Evolutionary conservation across 331 rosid genomes (phyloP).

Genomic region (Pyrus hybrid): DNA sequence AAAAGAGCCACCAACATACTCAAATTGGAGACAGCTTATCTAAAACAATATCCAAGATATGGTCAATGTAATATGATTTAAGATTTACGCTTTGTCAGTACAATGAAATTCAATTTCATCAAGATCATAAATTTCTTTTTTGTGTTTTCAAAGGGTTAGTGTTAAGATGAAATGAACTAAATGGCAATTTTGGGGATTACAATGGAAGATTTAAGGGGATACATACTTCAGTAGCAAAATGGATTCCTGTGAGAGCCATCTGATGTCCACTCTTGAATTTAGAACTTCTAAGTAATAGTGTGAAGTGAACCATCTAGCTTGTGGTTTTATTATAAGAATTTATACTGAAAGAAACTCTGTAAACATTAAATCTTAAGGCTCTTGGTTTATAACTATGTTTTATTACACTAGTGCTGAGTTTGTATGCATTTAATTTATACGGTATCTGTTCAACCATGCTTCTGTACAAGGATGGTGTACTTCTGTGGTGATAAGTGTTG

Average conservation of each 20-base stretch:
- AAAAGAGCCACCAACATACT: background rate
- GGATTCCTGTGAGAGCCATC: background rate
- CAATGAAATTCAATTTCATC: background rate
- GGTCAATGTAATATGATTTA: background rate
- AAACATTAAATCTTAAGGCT: background rate
- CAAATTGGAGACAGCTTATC: background rate
- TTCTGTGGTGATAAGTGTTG: background rate
- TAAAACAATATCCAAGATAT: background rate
- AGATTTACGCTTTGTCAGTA: background rate
- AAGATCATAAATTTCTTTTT: background rate
- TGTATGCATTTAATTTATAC: background rate
- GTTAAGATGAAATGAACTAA: background rate
- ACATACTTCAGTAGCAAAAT: background rate
- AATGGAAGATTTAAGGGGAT: background rate
- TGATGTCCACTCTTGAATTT: background rate
- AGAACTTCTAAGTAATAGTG: background rate
- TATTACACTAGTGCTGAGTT: background rate
- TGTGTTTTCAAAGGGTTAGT: background rate
- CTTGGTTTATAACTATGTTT: background rate
- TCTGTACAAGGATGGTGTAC: background rate
- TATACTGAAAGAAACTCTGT: background rate
- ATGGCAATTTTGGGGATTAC: background rate
- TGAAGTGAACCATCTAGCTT: background rate
- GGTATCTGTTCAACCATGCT: background rate
- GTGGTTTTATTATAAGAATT: background rate